Evolutionary conservation across 2,329 filamentous ascomycete species (phyloP).

Genomic region (Xylariaceae sp.): DNA sequence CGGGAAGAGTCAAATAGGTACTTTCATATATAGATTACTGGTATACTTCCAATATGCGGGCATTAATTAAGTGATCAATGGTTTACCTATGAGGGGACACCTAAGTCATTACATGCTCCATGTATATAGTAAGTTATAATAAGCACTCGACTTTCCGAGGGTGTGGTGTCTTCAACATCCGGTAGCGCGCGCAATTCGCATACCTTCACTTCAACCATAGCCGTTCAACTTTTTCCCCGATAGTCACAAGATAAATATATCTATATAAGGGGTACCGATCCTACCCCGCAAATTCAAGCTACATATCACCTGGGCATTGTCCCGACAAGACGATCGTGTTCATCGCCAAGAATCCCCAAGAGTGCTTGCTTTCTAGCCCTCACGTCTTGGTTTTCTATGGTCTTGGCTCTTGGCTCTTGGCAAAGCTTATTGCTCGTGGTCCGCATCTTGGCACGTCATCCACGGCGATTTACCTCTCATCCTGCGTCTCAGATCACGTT

Average conservation of each 20-base stretch:
- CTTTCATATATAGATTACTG: too few relatives aligned
- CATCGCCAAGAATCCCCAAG: slow-evolving; percentile 11
- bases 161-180: not conserved
- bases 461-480: slow-evolving; percentile 20
- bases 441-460: slow-evolving; percentile 28
- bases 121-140: too few relatives aligned
- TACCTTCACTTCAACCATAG: not conserved
- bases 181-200: not conserved
- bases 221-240: not conserved
- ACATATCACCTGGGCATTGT: not conserved
- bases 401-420: slow-evolving; percentile 36
- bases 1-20: not conserved
- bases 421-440: slow-evolving; percentile 42
- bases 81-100: too few relatives aligned
- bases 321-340: not conserved
- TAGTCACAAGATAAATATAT: not conserved
- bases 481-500: not conserved
- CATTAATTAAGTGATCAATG: not conserved
- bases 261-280: not conserved
- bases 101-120: too few relatives aligned
- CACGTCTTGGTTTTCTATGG: slow-evolving; percentile 18
- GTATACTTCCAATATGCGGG: not conserved
- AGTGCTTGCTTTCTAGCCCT: slow-evolving; percentile 19
- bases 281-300: slow-evolving; percentile 19
- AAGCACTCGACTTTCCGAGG: too few relatives aligned